Base-by-base conservation (phyloP, 2,329 filamentous ascomycete species). In the Fusarium poae region DNA sequence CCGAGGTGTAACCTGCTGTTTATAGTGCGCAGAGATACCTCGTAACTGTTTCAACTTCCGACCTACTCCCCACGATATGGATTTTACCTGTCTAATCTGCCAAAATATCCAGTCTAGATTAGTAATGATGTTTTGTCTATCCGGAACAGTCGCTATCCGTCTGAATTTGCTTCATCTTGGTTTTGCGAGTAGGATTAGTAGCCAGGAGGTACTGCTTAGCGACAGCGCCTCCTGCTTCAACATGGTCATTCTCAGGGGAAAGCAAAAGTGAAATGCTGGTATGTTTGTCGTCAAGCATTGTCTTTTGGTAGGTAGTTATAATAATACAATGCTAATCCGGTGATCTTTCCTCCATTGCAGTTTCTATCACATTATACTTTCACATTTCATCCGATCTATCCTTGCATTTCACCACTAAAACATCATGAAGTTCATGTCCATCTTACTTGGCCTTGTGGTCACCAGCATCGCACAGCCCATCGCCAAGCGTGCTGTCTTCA, bases 381-480 rank as follows among this genome's bases (percentile, higher is more conserved):
- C 21, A 23, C n/a, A 21, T 6, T 7, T 6, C 12, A 27, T 18
- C 25, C 12, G 10, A 20, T 20, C 25, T 18, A 45, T 30, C 25
- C 25, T 45, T 29, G 21, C 11, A 13, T 15, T 12, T 18, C 21
- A n/a, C 27, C 18, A n/a, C 27, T 18, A n/a, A 39, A 50, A 10
- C 57, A 37, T 50, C 67, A 77, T 80, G 79, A 78, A 78, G 68
- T 80, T 80, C 75, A 76, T 77, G 16, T 52, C 74, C 15, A 50
- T 78, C 62, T 55, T 75, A 57, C 30, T 78, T 49, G 65, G 67
- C 57, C 68, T 78, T 18, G 71, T 68, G 4, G 68, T 68, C 59
- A 67, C 77, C 45, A 72, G 72, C 13, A 45, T 73, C 34, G 76
- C 78, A 40, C 68, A 70, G 23, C 79, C 78, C 34, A 48, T 79